Conservation (phyloP, 345 rosid species). For the Sonneratia alba region DNA sequence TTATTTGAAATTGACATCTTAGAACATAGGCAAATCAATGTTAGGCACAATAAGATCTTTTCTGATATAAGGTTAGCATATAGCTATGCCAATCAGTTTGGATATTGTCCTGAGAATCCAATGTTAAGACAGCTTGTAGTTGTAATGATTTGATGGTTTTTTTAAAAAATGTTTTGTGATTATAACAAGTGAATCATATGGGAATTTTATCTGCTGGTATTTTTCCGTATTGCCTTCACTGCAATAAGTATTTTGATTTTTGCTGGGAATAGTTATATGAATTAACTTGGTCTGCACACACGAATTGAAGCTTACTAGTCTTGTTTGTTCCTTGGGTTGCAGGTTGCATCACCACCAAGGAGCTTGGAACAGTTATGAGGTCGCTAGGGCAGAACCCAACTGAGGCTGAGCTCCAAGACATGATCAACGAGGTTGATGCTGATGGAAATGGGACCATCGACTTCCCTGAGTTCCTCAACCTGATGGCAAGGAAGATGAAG, state of each 20-base stretch:
- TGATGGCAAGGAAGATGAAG: conserved; percentile 49
- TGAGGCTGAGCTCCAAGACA: conserved; percentile 46
- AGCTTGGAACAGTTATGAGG: conserved; percentile 47
- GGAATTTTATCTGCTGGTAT: neutral
- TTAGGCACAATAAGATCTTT: neutral
- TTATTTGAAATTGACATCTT: neutral
- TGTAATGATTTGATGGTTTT: neutral
- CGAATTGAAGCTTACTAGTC: neutral
- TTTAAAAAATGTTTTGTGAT: neutral
- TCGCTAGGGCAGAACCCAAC: conserved; percentile 47
- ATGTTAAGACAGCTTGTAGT: neutral
- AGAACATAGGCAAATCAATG: neutral
- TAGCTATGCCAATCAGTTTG: neutral
- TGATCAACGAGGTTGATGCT: conserved; percentile 45
- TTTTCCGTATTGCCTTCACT: neutral
- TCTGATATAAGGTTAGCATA: neutral
- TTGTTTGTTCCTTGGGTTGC: conserved; percentile 1
- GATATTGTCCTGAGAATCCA: neutral
- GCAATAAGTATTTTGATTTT: neutral
- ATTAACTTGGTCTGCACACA: neutral
- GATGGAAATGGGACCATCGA: conserved; percentile 44
- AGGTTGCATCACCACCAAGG: conserved; percentile 47
- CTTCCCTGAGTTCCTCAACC: conserved; percentile 43
- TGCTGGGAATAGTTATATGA: neutral
- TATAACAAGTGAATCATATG: neutral